Conservation (phyloP, 345 rosid genomes). For the Alliaria petiolata region DNA sequence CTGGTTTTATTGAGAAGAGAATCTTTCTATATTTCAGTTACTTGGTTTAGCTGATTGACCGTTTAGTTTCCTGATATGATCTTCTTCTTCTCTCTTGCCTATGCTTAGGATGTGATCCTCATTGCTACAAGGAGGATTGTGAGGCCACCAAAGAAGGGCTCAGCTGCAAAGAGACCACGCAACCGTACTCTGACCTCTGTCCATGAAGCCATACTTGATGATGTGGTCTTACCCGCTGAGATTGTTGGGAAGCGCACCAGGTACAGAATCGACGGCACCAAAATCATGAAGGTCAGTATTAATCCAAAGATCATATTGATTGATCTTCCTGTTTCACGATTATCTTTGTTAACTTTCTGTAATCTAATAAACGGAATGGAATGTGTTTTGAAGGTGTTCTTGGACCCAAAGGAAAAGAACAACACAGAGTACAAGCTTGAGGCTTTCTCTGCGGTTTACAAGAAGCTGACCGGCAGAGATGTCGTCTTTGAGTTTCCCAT, state of each 20-base stretch:
- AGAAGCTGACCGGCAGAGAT: conserved; percentile 83
- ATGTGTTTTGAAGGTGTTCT: conserved; percentile 45
- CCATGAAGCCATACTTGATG: conserved; percentile 84
- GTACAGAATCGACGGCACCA: conserved; percentile 77
- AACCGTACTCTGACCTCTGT: conserved; percentile 79
- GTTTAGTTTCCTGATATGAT: neutral
- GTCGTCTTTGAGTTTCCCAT: conserved; percentile 70
- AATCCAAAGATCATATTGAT: neutral
- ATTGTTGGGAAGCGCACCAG: conserved; percentile 85
- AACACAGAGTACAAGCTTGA: conserved; percentile 79
- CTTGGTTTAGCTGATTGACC: neutral
- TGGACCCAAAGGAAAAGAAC: conserved; percentile 84
- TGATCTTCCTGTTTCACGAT: neutral
- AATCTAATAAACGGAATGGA: neutral
- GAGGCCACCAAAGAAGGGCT: conserved; percentile 93
- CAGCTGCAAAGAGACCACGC: conserved; percentile 89
- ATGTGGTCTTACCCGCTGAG: conserved; percentile 84
- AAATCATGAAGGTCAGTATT: conserved; percentile 63
- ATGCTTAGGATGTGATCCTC: conserved; percentile 63
- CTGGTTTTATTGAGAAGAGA: too few species aligned
- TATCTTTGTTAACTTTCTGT: neutral
- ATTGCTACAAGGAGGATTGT: conserved; percentile 74
- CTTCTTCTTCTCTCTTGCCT: neutral
- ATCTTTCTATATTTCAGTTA: too few species aligned
- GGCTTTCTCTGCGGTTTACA: conserved; percentile 71